These are phyloP conservation scores for Oryza brachyantha DNA, from an alignment of 176 grass and related monocot genomes.

Conservation along the genomic window DNA sequence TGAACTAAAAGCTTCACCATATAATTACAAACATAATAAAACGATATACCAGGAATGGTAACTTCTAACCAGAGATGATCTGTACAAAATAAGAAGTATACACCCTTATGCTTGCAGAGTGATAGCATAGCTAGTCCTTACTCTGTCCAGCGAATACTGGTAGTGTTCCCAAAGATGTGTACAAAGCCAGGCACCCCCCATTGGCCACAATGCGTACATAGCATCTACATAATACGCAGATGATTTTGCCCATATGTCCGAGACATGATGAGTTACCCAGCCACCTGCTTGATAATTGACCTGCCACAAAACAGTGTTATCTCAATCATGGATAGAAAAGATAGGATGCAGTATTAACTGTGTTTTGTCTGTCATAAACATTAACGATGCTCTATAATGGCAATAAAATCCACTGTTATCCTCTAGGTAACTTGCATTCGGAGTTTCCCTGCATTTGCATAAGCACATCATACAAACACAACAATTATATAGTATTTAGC, in stretches of 20 bases:
- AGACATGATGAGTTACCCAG: constrained; percentile 73
- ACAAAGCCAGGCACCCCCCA: constrained; percentile 84
- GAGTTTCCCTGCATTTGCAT: not conserved
- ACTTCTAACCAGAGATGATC: not conserved
- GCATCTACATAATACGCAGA: constrained; percentile 54
- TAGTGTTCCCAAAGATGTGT: constrained; percentile 91
- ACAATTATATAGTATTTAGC: not conserved
- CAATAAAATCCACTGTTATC: not conserved
- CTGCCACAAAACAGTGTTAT: constrained; percentile 32
- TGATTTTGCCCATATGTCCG: constrained; percentile 89
- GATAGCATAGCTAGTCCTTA: constrained; percentile 34
- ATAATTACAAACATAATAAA: constrained; percentile 21
- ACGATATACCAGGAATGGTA: not conserved
- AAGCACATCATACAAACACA: not conserved
- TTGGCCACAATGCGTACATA: constrained; percentile 71
- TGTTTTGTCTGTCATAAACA: not conserved
- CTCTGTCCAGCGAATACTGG: constrained; percentile 62
- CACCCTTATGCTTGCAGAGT: not conserved
- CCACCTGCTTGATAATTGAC: constrained; percentile 69
- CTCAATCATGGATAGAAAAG: not conserved
- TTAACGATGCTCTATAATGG: not conserved
- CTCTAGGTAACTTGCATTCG: not conserved
- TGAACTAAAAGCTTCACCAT: not conserved
- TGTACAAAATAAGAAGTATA: not conserved
- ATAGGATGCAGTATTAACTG: not conserved